These are phyloP conservation scores for Sarocladium brachiariae DNA, from an alignment of 2,329 filamentous ascomycete genomes.

Conservation along the genomic window DNA sequence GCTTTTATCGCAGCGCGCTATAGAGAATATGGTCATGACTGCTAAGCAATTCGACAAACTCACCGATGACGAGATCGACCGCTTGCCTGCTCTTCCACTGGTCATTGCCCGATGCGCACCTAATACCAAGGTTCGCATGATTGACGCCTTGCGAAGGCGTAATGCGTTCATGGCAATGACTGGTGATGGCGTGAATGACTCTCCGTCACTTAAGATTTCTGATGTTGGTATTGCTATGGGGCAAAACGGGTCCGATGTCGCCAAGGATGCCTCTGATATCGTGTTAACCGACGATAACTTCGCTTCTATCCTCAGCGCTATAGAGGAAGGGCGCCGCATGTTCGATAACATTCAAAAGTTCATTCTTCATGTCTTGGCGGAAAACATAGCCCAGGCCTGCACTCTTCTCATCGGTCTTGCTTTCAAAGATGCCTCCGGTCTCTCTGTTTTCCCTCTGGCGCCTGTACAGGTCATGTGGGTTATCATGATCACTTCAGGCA, in stretches of 20 bases:
- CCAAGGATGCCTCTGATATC: constrained; percentile 56
- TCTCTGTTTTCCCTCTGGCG: constrained; percentile 65
- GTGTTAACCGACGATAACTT: constrained; percentile 64
- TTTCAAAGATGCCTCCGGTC: constrained; percentile 56
- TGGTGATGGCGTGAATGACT: constrained; percentile 63
- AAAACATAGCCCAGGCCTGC: constrained; percentile 64
- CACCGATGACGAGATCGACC: constrained; percentile 55
- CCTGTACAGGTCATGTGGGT: constrained; percentile 75
- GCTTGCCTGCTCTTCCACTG: constrained; percentile 52
- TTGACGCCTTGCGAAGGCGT: constrained; percentile 59
- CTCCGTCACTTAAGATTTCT: constrained; percentile 55
- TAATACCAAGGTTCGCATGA: constrained; percentile 64
- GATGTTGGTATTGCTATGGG: constrained; percentile 67
- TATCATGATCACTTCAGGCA: constrained; percentile 69
- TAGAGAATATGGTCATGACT: constrained; percentile 58
- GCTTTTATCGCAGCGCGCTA: constrained; percentile 39
- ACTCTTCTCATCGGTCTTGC: constrained; percentile 62
- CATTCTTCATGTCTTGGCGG: constrained; percentile 57
- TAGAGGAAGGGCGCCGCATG: constrained; percentile 58
- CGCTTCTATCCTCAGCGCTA: constrained; percentile 56
- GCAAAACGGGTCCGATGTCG: constrained; percentile 56
- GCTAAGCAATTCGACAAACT: constrained; percentile 61
- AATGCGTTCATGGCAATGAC: constrained; percentile 59
- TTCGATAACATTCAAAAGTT: constrained; percentile 67
- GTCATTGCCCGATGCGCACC: constrained; percentile 62